A percentile compares a stretch with the other conserved stretches of the same genome.
phyloP scores from a whole-genome alignment of 1,139 yeast genomes.

The Pichia sp. region DNA sequence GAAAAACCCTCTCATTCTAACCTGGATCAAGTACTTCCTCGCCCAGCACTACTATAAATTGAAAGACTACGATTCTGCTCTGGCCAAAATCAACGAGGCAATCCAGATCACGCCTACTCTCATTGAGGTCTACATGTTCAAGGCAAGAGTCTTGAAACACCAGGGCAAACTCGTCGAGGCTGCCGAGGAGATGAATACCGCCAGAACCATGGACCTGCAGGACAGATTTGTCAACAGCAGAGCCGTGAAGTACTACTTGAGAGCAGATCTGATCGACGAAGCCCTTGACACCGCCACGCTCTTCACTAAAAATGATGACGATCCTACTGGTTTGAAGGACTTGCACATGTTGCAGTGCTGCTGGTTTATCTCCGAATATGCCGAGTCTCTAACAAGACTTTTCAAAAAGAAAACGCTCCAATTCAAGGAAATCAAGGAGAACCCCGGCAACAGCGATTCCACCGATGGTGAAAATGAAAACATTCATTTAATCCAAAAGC shows the following conservation, averaged over 20 bases:
- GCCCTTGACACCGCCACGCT: slow-evolving; percentile 73
- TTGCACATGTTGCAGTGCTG: slow-evolving; percentile 86
- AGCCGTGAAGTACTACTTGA: slow-evolving; percentile 73
- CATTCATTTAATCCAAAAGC: slow-evolving; percentile 32
- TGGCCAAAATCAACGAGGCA: slow-evolving; percentile 57
- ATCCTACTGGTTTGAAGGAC: slow-evolving; percentile 79
- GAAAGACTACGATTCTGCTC: slow-evolving; percentile 51
- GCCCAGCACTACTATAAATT: slow-evolving; percentile 72
- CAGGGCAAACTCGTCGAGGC: slow-evolving; percentile 60
- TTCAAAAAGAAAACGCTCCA: slow-evolving; percentile 28
- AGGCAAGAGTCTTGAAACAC: slow-evolving; percentile 79
- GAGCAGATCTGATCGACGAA: slow-evolving; percentile 74
- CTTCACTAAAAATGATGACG: slow-evolving; percentile 79
- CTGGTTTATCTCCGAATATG: slow-evolving; percentile 85
- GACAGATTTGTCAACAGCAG: slow-evolving; percentile 91
- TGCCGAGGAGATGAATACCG: slow-evolving; percentile 61
- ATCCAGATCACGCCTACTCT: slow-evolving; percentile 73
- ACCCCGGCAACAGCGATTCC: slow-evolving; percentile 15
- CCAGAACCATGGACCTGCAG: slow-evolving; percentile 75
- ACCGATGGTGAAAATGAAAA: slow-evolving; percentile 16
- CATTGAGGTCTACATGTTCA: slow-evolving; percentile 74
- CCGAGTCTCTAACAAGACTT: slow-evolving; percentile 66
- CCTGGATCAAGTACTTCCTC: slow-evolving; percentile 76
- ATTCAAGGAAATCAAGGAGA: slow-evolving; percentile 6
- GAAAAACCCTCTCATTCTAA: slow-evolving; percentile 52